These are phyloP conservation scores for Cornus suecica DNA, from an alignment of 148 eudicot species.

Conservation along the genomic window DNA sequence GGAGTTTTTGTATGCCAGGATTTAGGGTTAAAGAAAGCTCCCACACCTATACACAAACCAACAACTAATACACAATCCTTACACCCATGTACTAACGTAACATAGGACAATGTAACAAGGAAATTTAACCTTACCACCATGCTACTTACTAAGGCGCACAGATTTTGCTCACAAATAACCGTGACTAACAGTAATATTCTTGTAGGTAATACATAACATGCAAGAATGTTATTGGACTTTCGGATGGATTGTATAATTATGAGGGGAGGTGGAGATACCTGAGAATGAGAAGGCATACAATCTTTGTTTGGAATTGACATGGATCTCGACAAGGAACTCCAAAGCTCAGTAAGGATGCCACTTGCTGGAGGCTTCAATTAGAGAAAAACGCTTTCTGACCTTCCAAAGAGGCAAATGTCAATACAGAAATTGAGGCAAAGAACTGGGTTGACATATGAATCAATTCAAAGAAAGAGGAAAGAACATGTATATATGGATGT, in stretches of 20 bases:
- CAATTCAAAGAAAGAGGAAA: background rate
- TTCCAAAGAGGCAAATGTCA: background rate
- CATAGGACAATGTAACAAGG: background rate
- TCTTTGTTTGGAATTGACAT: slow-evolving; percentile 30
- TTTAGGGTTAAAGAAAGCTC: background rate
- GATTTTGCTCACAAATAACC: too few species aligned
- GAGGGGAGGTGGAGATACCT: slow-evolving; percentile 14
- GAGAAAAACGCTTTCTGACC: background rate
- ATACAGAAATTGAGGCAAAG: background rate
- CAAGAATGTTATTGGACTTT: background rate
- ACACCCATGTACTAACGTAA: background rate
- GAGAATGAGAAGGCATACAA: slow-evolving; percentile 18
- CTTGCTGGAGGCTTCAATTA: slow-evolving; percentile 5
- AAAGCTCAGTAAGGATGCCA: background rate
- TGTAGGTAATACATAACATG: background rate
- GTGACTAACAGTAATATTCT: background rate
- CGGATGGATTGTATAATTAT: background rate
- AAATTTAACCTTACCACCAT: background rate
- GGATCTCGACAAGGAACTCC: background rate
- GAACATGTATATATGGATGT: too few species aligned
- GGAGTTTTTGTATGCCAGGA: background rate
- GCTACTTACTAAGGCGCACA: too few species aligned
- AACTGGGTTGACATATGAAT: background rate
- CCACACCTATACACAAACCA: background rate
- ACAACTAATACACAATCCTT: too few species aligned